Evolutionary conservation across 129 eudicot genomes (phyloP).

Genomic region (Lactuca saligna): DNA sequence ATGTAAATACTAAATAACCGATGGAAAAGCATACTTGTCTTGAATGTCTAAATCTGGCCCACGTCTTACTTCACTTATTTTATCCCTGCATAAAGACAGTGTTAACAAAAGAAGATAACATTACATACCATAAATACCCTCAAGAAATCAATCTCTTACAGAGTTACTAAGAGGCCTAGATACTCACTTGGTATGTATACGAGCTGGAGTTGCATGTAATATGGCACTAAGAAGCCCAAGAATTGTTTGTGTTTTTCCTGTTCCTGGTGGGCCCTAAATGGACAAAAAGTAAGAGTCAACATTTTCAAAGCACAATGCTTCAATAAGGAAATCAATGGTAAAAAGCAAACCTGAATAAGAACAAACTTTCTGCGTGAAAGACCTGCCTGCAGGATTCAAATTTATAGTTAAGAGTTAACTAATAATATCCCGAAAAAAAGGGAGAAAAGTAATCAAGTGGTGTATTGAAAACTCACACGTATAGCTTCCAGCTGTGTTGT

Average conservation of each 20-base stretch:
- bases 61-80: conserved; percentile 54
- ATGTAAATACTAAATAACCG: neutral
- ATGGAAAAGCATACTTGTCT: conserved; percentile 52
- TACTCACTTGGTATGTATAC: conserved; percentile 71
- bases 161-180: conserved; percentile 13
- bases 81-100: conserved; percentile 53
- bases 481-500: conserved; percentile 77
- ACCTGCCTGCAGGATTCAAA: conserved; percentile 77
- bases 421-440: too few species aligned
- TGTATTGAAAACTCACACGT: conserved; percentile 54
- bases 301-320: neutral
- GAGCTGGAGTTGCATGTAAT: conserved; percentile 89
- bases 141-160: conserved; percentile 1
- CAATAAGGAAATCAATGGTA: neutral
- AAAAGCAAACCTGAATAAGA: conserved; percentile 78
- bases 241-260: conserved; percentile 98
- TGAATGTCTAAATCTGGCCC: conserved; percentile 69
- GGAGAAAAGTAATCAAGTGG: neutral
- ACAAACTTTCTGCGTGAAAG: conserved; percentile 86
- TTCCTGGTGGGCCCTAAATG: conserved; percentile 94
- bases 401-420: neutral
- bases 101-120: conserved; percentile 9
- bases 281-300: conserved; percentile 18
- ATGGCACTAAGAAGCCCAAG: conserved; percentile 96
- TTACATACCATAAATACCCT: conserved; percentile 5